Percentiles rank a stretch among this genome's conserved stretches.
phyloP scores from a whole-genome alignment of 371 early-diverging fungal species.

The Lichtheimia corymbifera region DNA sequence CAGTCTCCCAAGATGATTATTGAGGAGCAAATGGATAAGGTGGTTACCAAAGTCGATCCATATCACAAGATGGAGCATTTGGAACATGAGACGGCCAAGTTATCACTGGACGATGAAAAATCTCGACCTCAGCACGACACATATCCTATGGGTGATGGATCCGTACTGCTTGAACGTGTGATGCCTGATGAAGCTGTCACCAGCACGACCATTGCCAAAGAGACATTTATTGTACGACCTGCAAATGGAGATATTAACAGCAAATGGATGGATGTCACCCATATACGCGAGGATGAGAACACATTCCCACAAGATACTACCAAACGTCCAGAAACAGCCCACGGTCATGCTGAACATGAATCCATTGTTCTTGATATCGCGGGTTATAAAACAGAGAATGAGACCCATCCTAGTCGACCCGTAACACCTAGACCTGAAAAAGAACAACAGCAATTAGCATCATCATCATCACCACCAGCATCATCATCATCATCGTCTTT shows the following conservation, averaged over 20 bases:
- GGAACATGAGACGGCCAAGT: slow-evolving; percentile 5
- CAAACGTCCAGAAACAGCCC: background rate
- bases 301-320: background rate
- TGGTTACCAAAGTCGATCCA: slow-evolving; percentile 40
- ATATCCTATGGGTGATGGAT: slow-evolving; percentile 39
- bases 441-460: background rate
- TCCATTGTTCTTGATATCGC: slow-evolving; percentile 61
- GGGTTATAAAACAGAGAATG: slow-evolving; percentile 57
- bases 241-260: slow-evolving; percentile 39
- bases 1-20: slow-evolving; percentile 56
- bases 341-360: slow-evolving; percentile 31
- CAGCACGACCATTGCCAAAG: slow-evolving; percentile 46
- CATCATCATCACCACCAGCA: background rate
- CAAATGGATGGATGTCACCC: slow-evolving; percentile 47
- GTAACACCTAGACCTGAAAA: background rate
- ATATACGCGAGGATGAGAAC: slow-evolving; percentile 27
- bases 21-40: slow-evolving; percentile 52
- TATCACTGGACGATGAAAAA: slow-evolving; percentile 8
- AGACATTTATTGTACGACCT: slow-evolving; percentile 50
- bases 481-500: background rate
- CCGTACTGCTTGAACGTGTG: slow-evolving; percentile 36
- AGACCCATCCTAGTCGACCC: background rate
- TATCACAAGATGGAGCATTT: slow-evolving; percentile 15
- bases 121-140: slow-evolving; percentile 30
- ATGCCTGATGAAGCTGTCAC: slow-evolving; percentile 41